Evolutionary conservation across 2,329 filamentous ascomycete genomes (phyloP).

Genomic region (Sporothrix luriei): DNA sequence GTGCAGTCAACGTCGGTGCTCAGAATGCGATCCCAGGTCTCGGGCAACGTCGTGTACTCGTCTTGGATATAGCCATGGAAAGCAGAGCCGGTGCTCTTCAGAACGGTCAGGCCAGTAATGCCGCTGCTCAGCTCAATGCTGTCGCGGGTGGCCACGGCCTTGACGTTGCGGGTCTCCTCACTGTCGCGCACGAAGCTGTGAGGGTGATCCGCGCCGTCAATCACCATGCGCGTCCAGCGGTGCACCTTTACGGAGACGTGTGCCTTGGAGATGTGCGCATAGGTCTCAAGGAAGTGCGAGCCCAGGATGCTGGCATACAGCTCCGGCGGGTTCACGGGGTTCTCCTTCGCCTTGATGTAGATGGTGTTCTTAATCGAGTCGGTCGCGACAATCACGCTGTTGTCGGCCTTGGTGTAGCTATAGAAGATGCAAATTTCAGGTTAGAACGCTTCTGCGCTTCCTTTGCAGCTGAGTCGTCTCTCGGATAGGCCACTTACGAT

Average conservation of each 20-base stretch:
- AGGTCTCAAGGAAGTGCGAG: conserved; percentile 84
- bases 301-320: conserved; percentile 84
- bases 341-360: conserved; percentile 92
- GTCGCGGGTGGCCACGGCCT: conserved; percentile 68
- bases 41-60: conserved; percentile 86
- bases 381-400: conserved; percentile 91
- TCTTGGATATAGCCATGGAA: conserved; percentile 95
- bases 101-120: conserved; percentile 79
- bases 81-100: conserved; percentile 94
- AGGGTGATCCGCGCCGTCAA: conserved; percentile 88
- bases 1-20: conserved; percentile 86
- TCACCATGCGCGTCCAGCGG: conserved; percentile 84
- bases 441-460: background rate
- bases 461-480: background rate
- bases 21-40: conserved; percentile 93
- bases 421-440: background rate
- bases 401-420: conserved; percentile 91
- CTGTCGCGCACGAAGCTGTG: conserved; percentile 94
- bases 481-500: conserved; percentile 56
- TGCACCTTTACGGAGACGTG: conserved; percentile 82
- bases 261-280: conserved; percentile 83
- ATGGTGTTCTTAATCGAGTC: conserved; percentile 98
- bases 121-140: conserved; percentile 77
- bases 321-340: conserved; percentile 90
- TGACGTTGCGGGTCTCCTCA: conserved; percentile 80